Conservation (phyloP, 306 rosid genomes). For the Acacia melanoxylon region DNA sequence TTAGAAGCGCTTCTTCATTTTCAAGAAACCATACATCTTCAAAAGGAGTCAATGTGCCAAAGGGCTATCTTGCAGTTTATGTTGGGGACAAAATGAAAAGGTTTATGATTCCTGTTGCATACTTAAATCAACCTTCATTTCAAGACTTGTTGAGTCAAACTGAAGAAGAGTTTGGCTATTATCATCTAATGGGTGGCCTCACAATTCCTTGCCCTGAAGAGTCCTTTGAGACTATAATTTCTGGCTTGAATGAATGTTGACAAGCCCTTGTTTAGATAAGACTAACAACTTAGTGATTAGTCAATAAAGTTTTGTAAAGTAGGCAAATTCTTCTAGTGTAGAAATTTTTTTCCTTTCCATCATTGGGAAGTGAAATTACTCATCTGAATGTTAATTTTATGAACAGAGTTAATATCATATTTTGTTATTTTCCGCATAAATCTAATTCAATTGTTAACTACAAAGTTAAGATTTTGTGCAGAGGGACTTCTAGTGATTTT, state of each 20-base stretch:
- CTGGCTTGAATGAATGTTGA: background rate
- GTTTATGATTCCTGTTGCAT: conserved; percentile 40
- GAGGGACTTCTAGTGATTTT: background rate
- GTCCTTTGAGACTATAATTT: background rate
- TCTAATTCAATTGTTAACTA: background rate
- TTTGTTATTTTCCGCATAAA: background rate
- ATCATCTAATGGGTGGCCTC: conserved; percentile 5
- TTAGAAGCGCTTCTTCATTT: conserved; percentile 1
- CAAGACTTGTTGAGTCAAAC: conserved; percentile 35
- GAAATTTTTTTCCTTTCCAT: background rate
- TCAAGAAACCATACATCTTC: conserved; percentile 10
- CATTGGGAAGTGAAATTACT: background rate
- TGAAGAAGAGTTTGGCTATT: conserved; percentile 1
- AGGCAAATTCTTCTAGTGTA: background rate
- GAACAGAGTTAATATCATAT: background rate
- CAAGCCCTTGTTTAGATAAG: background rate
- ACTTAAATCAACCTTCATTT: conserved; percentile 32
- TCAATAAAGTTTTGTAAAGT: background rate
- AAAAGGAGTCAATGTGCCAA: conserved; percentile 34
- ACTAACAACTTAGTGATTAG: background rate
- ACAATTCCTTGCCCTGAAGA: conserved; percentile 37
- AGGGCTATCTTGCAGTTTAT: conserved; percentile 50
- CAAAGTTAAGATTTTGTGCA: background rate
- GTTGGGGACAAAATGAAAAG: conserved; percentile 45
- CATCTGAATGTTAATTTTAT: background rate